Evolutionary conservation across 2,329 filamentous ascomycete genomes (phyloP), one percentile per base, ranked within the genome.

Genomic region (Colletotrichum limetticola): DNA sequence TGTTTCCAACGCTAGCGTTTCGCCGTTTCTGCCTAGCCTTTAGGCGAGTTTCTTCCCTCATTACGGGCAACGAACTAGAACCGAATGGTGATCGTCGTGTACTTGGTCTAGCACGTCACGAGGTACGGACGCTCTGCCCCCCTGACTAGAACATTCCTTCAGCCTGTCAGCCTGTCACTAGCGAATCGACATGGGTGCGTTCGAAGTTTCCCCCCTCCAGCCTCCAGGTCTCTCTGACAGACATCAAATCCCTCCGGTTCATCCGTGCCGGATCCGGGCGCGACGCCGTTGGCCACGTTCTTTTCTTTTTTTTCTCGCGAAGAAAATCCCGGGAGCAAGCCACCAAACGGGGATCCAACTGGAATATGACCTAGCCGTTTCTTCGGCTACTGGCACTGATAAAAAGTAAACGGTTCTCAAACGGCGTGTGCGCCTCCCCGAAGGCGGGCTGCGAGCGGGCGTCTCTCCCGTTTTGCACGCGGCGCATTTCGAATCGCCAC

Each of bases 1-100:
- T n/a, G 22, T 32, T 22, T 30, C 35, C 24, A 53, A 56, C 46
- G 37, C 66, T 53, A 72, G 66, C 56, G 70, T 72, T 70, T 72
- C 66, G 66, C 19, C 19, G 42, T 5, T 57, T 7, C 16, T 19
- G 14, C 16, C 37, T 42, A 42, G 37, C 14, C 49, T 53, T 55
- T 60, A 49, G 60, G 32, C 22, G 22, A 61, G 26, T 52, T 64
- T 32, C 22, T 19, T 26, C 53, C 30, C 35, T 28, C n/a, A n/a
- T 12, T 35, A 49, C 42, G 42, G 1, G 42, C 42, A 30, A 12
- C 49, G 30, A 28, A 12, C 55, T n/a, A 64, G 42, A 69, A 64
- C 55, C 64, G 55, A 24, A 16, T 66, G 26, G 66, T 26, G 59
- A 60, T 68, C 49, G 22, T 49, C 32, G 52, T 26, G 19, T 9